Base-by-base conservation (phyloP, 2,329 filamentous ascomycete species). In the Colletotrichum orchidophilum region DNA sequence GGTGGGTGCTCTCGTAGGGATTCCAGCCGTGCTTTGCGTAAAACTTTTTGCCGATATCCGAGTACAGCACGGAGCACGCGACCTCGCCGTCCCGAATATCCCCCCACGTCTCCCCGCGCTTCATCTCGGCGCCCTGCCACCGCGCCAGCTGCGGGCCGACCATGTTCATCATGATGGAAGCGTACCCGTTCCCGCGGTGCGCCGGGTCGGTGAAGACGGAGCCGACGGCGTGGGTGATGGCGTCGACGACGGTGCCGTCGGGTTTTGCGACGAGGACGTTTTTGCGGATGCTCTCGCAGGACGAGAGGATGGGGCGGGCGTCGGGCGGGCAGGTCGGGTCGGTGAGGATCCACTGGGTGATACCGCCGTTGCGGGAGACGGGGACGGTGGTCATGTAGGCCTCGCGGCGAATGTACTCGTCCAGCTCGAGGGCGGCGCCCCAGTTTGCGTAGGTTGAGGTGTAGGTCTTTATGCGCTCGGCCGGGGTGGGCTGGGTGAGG, bases 31-130 rank as follows among this genome's bases (percentile, higher is more conserved):
- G 86, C 35, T 85, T 86, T 3, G 92, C 88, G 82, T 98, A 98
- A 81, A 95, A 98, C 49, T 84, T 83, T 84, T 94, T 93, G 24
- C 95, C 94, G 74, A 97, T 95, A 76, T 97, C 94, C 9, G 94
- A 97, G 81, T 91, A 97, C 9, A 98, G 85, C 8, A 97, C 88
- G 0, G 93, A 95, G 80, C 96, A 96, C 15, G 81, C 73, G 79
- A 86, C 78, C 78, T 80, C 74, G 79, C 78, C 58, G 27, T 77
- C 46, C 74, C 77, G 61, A 42, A 71, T 63, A 27, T 63, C 59
- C 11, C 58, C 58, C 63, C 68, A 70, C 73, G 26, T 75, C 52
- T 81, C 75, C 46, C 73, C 72, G 1, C 63, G 63, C 15, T 74
- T 74, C 61, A 73, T 65, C 58, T 63, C 55, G 39, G 33, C 53